phyloP scores from a whole-genome alignment of 2,329 filamentous ascomycete genomes.

The Pseudogymnoascus sp. region DNA sequence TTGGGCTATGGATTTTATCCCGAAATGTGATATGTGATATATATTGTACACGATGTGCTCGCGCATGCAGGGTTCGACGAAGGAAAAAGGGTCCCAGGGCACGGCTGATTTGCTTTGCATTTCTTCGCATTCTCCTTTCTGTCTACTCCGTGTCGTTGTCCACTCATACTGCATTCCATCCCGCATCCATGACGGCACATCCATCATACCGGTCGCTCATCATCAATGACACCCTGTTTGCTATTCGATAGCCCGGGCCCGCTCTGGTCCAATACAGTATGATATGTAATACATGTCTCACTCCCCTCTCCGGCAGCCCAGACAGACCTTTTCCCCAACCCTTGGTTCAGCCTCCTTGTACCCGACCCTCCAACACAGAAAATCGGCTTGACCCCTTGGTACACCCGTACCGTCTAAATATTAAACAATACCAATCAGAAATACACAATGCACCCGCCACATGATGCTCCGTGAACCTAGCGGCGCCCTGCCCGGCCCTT shows the following conservation, averaged over 20 bases:
- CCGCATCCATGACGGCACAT: slow-evolving; percentile 4
- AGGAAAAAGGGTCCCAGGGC: not conserved
- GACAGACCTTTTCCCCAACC: not conserved
- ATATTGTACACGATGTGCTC: not conserved
- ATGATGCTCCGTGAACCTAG: not conserved
- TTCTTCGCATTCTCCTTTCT: not conserved
- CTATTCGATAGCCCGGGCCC: not conserved
- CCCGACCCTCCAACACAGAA: not conserved
- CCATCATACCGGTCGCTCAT: not conserved
- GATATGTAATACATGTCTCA: slow-evolving; percentile 9
- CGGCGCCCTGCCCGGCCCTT: not conserved
- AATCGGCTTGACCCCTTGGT: not conserved
- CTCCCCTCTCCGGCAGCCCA: slow-evolving; percentile 3
- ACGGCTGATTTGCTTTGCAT: not conserved
- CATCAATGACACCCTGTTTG: not conserved
- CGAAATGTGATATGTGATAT: not conserved
- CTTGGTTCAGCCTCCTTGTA: not conserved
- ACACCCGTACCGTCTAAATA: not conserved
- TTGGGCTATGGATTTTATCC: not conserved
- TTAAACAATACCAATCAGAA: not conserved
- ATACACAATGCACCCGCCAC: not conserved
- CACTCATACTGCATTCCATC: not conserved
- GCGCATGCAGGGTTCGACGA: not conserved
- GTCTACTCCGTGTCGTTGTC: not conserved
- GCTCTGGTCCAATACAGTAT: not conserved